phyloP scores from a whole-genome alignment of 345 rosid genomes.

The Acer saccharum region DNA sequence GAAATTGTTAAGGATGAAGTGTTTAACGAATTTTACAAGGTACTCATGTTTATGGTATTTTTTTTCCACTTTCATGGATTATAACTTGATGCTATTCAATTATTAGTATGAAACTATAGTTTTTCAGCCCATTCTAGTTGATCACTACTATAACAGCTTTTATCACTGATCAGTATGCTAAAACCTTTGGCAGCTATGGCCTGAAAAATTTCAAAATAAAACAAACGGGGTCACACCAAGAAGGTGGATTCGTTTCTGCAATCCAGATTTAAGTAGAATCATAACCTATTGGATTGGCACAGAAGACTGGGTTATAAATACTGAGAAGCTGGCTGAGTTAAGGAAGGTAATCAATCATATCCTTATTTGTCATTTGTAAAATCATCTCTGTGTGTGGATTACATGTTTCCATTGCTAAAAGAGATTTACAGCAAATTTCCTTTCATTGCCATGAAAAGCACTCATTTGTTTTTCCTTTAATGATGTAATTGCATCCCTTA shows the following conservation, averaged over 20 bases:
- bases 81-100: constrained; percentile 6
- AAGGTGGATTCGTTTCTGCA: constrained; percentile 79
- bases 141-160: constrained; percentile 3
- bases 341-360: constrained; percentile 43
- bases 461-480: background rate
- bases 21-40: constrained; percentile 66
- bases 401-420: constrained; percentile 1
- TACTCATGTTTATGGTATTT: constrained; percentile 21
- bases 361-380: background rate
- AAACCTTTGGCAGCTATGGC: constrained; percentile 61
- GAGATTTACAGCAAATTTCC: background rate
- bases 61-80: background rate
- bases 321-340: constrained; percentile 63
- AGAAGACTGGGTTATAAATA: constrained; percentile 72
- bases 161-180: constrained; percentile 19
- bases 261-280: constrained; percentile 65
- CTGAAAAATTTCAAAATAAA: constrained; percentile 73
- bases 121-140: background rate
- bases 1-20: constrained; percentile 75
- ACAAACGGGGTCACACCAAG: constrained; percentile 87
- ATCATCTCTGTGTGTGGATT: constrained; percentile 7
- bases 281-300: constrained; percentile 68
- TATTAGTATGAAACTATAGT: background rate
- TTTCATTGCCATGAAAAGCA: background rate
- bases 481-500: background rate